Evolutionary conservation across 495 filamentous ascomycete species (phyloP).

Genomic region (Poronia punctata): DNA sequence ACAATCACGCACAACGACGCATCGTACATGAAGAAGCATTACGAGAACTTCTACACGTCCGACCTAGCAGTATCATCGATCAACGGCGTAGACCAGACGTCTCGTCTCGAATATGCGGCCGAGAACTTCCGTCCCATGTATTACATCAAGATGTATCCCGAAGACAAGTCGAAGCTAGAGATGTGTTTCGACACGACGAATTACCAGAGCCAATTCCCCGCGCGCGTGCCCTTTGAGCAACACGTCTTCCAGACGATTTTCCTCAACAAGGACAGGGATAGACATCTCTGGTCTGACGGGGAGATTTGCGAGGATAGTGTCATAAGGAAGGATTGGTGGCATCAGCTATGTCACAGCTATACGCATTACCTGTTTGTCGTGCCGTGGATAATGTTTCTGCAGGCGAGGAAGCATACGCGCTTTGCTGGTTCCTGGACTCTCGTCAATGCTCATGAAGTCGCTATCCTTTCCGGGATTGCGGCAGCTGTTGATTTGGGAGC

Average conservation of each 20-base stretch:
- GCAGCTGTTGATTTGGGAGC: slow-evolving; percentile 74
- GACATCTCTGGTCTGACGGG: slow-evolving; percentile 61
- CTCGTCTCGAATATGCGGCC: slow-evolving; percentile 23
- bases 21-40: slow-evolving; percentile 68
- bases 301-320: slow-evolving; percentile 64
- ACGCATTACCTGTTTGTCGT: slow-evolving; percentile 75
- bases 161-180: slow-evolving; percentile 64
- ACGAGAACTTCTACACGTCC: slow-evolving; percentile 60
- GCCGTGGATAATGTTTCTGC: slow-evolving; percentile 74
- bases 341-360: slow-evolving; percentile 75
- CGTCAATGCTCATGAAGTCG: slow-evolving; percentile 81
- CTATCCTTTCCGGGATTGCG: slow-evolving; percentile 69
- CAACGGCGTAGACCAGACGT: slow-evolving; percentile 23
- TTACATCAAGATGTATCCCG: slow-evolving; percentile 61
- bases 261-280: slow-evolving; percentile 57
- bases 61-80: slow-evolving; percentile 23
- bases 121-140: slow-evolving; percentile 72
- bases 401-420: slow-evolving; percentile 58
- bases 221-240: slow-evolving; percentile 36
- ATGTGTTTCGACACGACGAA: slow-evolving; percentile 85
- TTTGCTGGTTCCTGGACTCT: slow-evolving; percentile 75
- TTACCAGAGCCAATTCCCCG: slow-evolving; percentile 72
- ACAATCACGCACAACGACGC: slow-evolving; percentile 75
- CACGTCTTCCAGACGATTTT: slow-evolving; percentile 85
- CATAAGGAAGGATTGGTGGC: slow-evolving; percentile 75